Base-by-base conservation (phyloP, 1,284 basidiomycete species). In the Ceratobasidium sp. region DNA sequence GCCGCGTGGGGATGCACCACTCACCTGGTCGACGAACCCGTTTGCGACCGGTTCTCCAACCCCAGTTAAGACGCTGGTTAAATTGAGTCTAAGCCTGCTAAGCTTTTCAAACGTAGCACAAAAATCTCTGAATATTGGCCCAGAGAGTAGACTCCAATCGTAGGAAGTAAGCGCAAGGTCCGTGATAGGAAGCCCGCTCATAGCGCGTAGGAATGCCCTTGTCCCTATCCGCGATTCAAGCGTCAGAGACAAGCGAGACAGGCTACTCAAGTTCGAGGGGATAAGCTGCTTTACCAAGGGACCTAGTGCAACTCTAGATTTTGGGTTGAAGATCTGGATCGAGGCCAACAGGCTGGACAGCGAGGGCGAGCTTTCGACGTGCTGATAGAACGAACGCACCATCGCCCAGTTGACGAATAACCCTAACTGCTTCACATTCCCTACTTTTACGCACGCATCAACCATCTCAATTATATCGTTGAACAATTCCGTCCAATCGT, bases 181-280 rank as follows among this genome's bases (percentile, higher is more conserved):
- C 0, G 64, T 69, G 6, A 69, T 21, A 0, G 64, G 64, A 8
- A 57, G 21, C 28, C 52, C 43, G 3, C 52, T 26, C 11, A 46
- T n/a, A 13, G 64, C 64, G 30, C 46, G 50, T 16, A 69, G 1
- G 28, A 69, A 69, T 18, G 52, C 26, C 18, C n/a, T 26, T 1
- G 52, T 57, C 4, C 64, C 52, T 41, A 57, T 57, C 28, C 55
- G 64, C 8, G 64, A 69, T 21, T 69, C 64, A 14, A 69, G 64
- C 21, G 64, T 57, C 6, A 69, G 21, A 3, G 50, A 38, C 4
- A 69, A 41, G 4, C 38, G 28, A 13, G 52, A 30, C 4, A 69
- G 18, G 6, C 11, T 30, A 18, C 21, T 14, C 2, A 63, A 30
- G 14, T 1, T 32, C 2, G 44, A 63, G 3, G 26, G 14, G 4